Conservation (phyloP, 2,329 filamentous ascomycete species). For the Claviceps sp. region DNA sequence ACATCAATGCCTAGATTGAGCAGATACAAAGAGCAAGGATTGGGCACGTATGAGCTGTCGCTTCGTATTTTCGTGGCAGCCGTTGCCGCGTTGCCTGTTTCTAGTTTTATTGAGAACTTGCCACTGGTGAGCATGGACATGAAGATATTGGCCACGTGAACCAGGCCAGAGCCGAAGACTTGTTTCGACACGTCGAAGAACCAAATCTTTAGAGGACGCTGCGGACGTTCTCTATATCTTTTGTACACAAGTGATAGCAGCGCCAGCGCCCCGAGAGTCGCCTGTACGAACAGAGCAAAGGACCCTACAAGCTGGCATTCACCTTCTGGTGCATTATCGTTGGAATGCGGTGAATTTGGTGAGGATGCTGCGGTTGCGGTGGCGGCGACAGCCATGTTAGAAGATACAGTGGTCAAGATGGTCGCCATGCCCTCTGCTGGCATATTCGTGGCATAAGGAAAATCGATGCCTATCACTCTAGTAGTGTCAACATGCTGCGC, state of each 20-base stretch:
- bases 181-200: conserved; percentile 97
- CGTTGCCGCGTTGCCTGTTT: conserved; percentile 24
- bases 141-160: conserved; percentile 85
- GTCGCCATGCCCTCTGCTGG: conserved; percentile 6
- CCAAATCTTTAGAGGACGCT: conserved; percentile 91
- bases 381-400: conserved; percentile 10
- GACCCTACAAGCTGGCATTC: conserved; percentile 81
- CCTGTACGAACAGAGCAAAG: conserved; percentile 85
- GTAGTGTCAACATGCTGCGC: conserved; percentile 1
- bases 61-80: conserved; percentile 24
- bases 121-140: conserved; percentile 95
- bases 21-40: conserved; percentile 93
- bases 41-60: conserved; percentile 54
- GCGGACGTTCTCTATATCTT: conserved; percentile 80
- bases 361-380: conserved; percentile 13
- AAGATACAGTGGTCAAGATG: conserved; percentile 6
- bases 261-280: conserved; percentile 69
- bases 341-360: conserved; percentile 12
- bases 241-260: conserved; percentile 84
- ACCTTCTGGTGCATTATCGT: conserved; percentile 39
- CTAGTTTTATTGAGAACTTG: conserved; percentile 55
- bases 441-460: conserved; percentile 5
- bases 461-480: conserved; percentile 8
- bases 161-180: conserved; percentile 81
- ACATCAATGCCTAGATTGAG: conserved; percentile 93